These are phyloP conservation scores for Trypanosoma lewisi DNA, from an alignment of 208 protist genomes.

Conservation along the genomic window DNA sequence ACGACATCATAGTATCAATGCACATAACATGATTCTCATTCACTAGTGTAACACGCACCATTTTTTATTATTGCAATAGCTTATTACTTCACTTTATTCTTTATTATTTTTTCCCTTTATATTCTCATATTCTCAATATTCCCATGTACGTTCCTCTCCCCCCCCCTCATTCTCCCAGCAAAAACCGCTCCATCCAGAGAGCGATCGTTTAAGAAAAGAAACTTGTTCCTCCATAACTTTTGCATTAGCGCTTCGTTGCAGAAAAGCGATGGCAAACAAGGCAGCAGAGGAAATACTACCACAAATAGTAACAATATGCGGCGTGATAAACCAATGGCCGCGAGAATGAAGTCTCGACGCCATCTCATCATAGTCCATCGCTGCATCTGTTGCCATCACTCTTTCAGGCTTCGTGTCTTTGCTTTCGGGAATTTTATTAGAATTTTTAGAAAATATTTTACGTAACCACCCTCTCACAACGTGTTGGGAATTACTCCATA, in stretches of 20 bases:
- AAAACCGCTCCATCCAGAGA: neutral
- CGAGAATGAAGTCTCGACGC: neutral
- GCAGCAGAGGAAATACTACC: constrained; percentile 32
- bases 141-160: neutral
- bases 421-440: neutral
- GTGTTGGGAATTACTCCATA: neutral
- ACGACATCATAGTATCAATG: too few relatives aligned
- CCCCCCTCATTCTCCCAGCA: too few relatives aligned
- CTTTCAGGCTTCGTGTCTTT: neutral
- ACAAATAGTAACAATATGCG: constrained; percentile 17
- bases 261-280: constrained; percentile 54
- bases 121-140: constrained; percentile 2
- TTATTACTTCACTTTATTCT: too few relatives aligned
- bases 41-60: too few relatives aligned
- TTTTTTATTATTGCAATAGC: too few relatives aligned
- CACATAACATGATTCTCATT: too few relatives aligned
- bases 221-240: constrained; percentile 69
- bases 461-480: neutral
- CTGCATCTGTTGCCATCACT: neutral
- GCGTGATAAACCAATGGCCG: neutral
- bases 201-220: constrained; percentile 5
- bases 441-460: neutral
- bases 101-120: too few relatives aligned
- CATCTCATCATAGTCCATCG: neutral
- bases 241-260: constrained; percentile 69